phyloP scores from a whole-genome alignment of 352 stramenopile species.

The Pythium rhizo-oryzae region DNA sequence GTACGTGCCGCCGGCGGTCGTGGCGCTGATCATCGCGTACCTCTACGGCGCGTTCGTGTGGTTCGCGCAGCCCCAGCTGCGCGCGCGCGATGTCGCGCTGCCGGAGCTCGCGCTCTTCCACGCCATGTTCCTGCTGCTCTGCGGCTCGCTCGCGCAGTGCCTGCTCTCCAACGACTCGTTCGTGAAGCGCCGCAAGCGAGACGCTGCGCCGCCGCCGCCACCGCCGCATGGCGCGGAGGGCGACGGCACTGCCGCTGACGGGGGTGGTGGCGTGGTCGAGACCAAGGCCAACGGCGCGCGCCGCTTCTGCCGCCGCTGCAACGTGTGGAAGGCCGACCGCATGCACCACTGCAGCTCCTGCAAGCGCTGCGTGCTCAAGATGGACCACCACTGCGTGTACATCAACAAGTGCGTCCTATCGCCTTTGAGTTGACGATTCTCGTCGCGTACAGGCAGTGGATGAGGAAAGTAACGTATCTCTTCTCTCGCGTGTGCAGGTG shows the following conservation, averaged over 20 bases:
- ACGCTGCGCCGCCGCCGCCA: constrained; percentile 4
- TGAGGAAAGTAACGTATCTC: neutral
- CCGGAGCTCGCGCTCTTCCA: constrained; percentile 61
- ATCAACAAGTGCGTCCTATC: constrained; percentile 79
- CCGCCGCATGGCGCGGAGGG: neutral
- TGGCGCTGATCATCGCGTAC: constrained; percentile 57
- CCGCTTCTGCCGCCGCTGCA: constrained; percentile 79
- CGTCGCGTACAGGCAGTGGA: neutral
- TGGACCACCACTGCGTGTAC: constrained; percentile 90
- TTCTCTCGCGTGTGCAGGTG: constrained; percentile 41
- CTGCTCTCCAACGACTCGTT: constrained; percentile 66
- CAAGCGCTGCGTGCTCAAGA: constrained; percentile 79
- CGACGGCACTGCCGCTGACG: neutral
- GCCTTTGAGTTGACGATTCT: neutral
- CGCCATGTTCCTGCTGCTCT: constrained; percentile 53
- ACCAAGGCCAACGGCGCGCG: constrained; percentile 70
- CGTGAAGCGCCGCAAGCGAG: constrained; percentile 38
- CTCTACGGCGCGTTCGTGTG: constrained; percentile 65
- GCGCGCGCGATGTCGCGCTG: constrained; percentile 29
- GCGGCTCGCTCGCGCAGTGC: constrained; percentile 56
- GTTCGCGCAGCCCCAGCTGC: constrained; percentile 57
- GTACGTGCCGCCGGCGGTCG: constrained; percentile 55
- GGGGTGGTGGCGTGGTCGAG: constrained; percentile 37
- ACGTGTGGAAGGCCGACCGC: constrained; percentile 73
- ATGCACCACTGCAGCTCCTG: constrained; percentile 86